Percentiles rank a stretch among this genome's conserved stretches.
Evolutionary conservation across 306 rosid species (phyloP).

Genomic region (Ammopiptanthus mongolicus): DNA sequence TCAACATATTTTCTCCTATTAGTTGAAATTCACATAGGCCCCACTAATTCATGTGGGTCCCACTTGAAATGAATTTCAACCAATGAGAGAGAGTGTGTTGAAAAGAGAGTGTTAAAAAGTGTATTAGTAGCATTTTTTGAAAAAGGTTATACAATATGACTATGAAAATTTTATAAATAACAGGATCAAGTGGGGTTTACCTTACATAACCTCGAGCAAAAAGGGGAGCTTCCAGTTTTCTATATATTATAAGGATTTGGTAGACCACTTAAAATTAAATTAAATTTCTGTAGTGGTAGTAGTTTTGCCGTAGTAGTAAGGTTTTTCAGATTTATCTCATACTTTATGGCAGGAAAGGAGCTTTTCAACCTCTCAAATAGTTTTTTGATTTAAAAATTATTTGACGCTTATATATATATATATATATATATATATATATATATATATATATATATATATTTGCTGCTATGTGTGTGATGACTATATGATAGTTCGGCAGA

Average conservation of each 20-base stretch:
- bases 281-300: slow-evolving; percentile 30
- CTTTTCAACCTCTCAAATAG: slow-evolving; percentile 29
- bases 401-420: no score
- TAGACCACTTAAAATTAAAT: slow-evolving; percentile 10
- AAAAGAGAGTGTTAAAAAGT: no score
- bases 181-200: not conserved
- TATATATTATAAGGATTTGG: slow-evolving; percentile 37
- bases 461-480: not conserved
- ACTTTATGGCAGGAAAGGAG: not conserved
- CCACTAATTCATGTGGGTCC: no score
- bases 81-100: no score
- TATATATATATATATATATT: not conserved
- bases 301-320: slow-evolving; percentile 21
- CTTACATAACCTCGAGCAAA: slow-evolving; percentile 16
- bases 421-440: no score
- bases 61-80: no score
- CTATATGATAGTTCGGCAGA: not conserved
- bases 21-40: no score
- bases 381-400: not conserved
- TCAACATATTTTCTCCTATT: no score
- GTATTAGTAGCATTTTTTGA: no score
- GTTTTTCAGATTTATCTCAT: slow-evolving; percentile 4
- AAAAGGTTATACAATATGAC: no score
- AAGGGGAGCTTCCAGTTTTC: slow-evolving; percentile 8
- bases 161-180: no score